Evolutionary conservation across 2,329 filamentous ascomycete genomes (phyloP).

Genomic region (Simplicillium sp.): DNA sequence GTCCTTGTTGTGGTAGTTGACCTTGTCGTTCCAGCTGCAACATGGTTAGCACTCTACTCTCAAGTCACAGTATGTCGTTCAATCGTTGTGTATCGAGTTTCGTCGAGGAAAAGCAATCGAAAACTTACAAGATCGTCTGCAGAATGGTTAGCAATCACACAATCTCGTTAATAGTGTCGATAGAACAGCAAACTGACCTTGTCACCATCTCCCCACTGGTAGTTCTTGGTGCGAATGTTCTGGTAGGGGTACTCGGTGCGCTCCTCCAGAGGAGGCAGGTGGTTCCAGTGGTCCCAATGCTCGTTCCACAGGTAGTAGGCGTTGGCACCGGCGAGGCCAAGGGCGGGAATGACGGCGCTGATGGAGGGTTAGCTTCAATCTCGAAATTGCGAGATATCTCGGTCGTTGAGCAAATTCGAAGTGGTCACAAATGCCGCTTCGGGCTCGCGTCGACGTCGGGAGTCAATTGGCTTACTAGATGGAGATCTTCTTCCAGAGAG

Average conservation of each 20-base stretch:
- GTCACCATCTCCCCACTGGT: slow-evolving; percentile 88
- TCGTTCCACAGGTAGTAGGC: slow-evolving; percentile 87
- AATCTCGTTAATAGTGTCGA: slow-evolving; percentile 2
- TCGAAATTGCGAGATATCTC: not conserved
- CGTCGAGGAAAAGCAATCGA: not conserved
- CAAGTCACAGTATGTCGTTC: slow-evolving; percentile 15
- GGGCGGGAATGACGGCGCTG: slow-evolving; percentile 66
- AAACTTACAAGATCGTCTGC: slow-evolving; percentile 57
- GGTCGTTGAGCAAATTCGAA: not conserved
- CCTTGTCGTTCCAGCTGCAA: slow-evolving; percentile 78
- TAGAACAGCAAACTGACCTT: slow-evolving; percentile 49
- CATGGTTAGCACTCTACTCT: slow-evolving; percentile 10
- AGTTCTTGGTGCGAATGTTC: slow-evolving; percentile 97
- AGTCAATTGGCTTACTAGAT: slow-evolving; percentile 65
- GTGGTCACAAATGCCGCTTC: not conserved
- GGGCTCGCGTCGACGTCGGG: slow-evolving; percentile 6
- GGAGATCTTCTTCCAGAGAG: slow-evolving; percentile 91
- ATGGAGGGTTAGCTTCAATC: slow-evolving; percentile 13
- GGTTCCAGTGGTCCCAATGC: slow-evolving; percentile 93
- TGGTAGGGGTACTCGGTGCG: slow-evolving; percentile 90
- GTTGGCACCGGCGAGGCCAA: slow-evolving; percentile 67
- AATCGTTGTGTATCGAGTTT: slow-evolving; percentile 9
- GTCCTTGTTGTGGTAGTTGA: slow-evolving; percentile 97
- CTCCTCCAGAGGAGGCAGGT: slow-evolving; percentile 82
- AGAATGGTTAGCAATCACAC: slow-evolving; percentile 13